Base-by-base conservation (phyloP, 176 grass and related monocot species). In the Eragrostis nindensis region DNA sequence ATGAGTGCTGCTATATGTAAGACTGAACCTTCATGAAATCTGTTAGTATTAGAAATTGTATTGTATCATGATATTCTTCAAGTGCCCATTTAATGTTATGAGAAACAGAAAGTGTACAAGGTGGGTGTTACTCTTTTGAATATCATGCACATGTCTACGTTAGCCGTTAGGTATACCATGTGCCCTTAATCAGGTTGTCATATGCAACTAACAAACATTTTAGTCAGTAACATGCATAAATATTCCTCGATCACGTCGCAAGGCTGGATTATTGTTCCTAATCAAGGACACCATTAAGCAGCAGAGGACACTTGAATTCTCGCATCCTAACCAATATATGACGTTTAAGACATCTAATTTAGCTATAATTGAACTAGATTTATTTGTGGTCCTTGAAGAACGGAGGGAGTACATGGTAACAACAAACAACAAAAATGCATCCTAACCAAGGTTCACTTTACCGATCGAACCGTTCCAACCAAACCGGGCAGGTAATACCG, bases 101-200 rank as follows among this genome's bases (percentile, higher is more conserved):
- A 22, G 5, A 10, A 52, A 32, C 26, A 57, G 29, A 57, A 32
- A 15, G 15, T 39, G n/a, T n/a, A n/a, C n/a, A n/a, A n/a, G n/a
- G n/a, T n/a, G n/a, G n/a, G n/a, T n/a, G 42, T 73, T 53, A 60
- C 19, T 74, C 52, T 8, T 36, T 36, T 61, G 32, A 62, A 43
- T 42, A 66, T 80, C 70, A 75, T 47, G 69, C 14, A 21, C 63
- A 63, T 84, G 22, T 62, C 25, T 56, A 21, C 3, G 22, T 53
- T n/a, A n/a, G n/a, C n/a, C n/a, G n/a, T n/a, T 80, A 65, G 77
- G 55, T 46, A 54, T 55, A 71, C 78, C 71, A 75, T 80, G 53
- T 63, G 70, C 15, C 32, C 52, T 64, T 57, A 50, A 7, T 70
- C 54, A 76, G 71, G 53, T 55, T 59, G 79, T 10, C 86, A 84